A percentile compares a stretch with the other conserved stretches of the same genome.
Evolutionary conservation across 108 stramenopile species (phyloP).

Genomic region (Nannochloropsis gaditana): DNA sequence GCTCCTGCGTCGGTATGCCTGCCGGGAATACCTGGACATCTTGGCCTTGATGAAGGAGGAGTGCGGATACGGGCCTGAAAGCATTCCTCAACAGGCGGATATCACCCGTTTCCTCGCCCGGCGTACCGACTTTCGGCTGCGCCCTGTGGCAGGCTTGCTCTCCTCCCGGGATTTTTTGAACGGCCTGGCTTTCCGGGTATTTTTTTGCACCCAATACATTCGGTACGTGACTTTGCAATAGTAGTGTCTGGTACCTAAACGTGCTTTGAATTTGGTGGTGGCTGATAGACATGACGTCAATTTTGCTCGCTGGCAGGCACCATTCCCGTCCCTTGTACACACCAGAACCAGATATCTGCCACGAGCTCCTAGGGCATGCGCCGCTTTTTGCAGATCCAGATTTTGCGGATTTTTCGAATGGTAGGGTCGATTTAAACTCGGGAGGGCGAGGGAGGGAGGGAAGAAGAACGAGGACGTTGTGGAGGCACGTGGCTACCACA

Average conservation of each 20-base stretch:
- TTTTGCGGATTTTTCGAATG: constrained; percentile 78
- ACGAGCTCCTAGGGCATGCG: constrained; percentile 87
- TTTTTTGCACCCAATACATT: constrained; percentile 94
- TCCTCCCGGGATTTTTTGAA: constrained; percentile 91
- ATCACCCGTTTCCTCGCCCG: constrained; percentile 70
- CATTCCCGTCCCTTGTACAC: constrained; percentile 73
- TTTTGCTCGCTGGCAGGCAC: constrained; percentile 46
- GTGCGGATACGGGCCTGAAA: constrained; percentile 70
- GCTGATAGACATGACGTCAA: background rate
- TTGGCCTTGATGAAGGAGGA: constrained; percentile 58
- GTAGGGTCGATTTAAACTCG: background rate
- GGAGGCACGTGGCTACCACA: too few species aligned
- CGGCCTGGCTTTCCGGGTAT: constrained; percentile 86
- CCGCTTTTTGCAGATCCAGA: constrained; percentile 94
- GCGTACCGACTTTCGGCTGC: constrained; percentile 72
- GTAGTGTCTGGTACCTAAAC: background rate
- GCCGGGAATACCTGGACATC: constrained; percentile 73
- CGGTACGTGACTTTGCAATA: constrained; percentile 41
- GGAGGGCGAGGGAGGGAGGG: background rate
- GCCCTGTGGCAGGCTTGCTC: constrained; percentile 89
- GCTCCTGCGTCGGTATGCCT: constrained; percentile 75
- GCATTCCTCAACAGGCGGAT: constrained; percentile 76
- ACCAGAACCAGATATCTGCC: constrained; percentile 95
- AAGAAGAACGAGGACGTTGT: background rate
- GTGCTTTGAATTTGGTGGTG: too few species aligned